Percentiles rank a stretch among this genome's conserved stretches.
Evolutionary conservation across 345 rosid genomes (phyloP).

Genomic region (Gossypium sturtianum): DNA sequence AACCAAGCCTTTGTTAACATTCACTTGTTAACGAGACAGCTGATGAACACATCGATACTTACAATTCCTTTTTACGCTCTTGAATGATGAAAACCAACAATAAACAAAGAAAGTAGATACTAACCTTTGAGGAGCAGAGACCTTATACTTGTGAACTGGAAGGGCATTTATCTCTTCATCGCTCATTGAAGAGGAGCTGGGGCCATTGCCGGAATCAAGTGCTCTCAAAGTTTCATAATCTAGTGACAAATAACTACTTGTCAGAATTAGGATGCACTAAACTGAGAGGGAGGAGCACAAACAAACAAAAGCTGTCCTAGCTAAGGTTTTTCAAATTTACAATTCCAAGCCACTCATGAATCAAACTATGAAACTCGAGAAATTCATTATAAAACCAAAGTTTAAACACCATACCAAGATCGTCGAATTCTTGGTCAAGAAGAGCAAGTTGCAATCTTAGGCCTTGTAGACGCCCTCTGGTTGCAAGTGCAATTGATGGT

Average conservation of each 20-base stretch:
- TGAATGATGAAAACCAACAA: neutral
- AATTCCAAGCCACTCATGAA: neutral
- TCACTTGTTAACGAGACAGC: neutral
- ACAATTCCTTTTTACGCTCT: neutral
- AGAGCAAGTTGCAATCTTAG: slow-evolving; percentile 94
- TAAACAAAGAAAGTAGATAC: neutral
- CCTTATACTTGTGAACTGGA: slow-evolving; percentile 83
- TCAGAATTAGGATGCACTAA: neutral
- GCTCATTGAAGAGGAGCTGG: slow-evolving; percentile 64
- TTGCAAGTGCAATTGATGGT: slow-evolving; percentile 80
- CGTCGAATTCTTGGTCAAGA: slow-evolving; percentile 92
- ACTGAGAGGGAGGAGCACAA: neutral
- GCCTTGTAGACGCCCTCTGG: slow-evolving; percentile 91
- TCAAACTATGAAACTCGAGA: neutral
- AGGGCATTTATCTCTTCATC: slow-evolving; percentile 94
- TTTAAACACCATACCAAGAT: slow-evolving; percentile 51
- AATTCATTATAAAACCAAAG: neutral
- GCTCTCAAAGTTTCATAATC: slow-evolving; percentile 96
- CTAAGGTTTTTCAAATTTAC: slow-evolving; percentile 1
- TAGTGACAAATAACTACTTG: slow-evolving; percentile 22
- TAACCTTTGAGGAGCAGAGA: slow-evolving; percentile 43
- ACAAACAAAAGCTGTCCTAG: neutral
- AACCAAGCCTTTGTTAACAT: neutral
- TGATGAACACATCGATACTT: neutral
- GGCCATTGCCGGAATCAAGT: slow-evolving; percentile 70